Base-by-base conservation (phyloP, 2,329 filamentous ascomycete genomes). In the Paecilomyces formosus region DNA sequence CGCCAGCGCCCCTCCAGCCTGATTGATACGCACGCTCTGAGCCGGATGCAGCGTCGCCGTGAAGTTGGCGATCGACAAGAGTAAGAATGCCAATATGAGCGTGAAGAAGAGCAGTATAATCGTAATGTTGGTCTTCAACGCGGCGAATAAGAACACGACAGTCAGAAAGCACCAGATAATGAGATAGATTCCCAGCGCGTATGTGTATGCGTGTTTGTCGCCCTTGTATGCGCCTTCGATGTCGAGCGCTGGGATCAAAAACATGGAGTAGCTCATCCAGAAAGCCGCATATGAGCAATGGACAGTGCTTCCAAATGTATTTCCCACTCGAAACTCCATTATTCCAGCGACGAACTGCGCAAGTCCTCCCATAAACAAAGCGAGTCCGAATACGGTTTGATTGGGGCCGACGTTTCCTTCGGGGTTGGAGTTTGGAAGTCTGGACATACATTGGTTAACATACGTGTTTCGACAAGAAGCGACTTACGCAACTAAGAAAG, bases 151-250 rank as follows among this genome's bases (percentile, higher is more conserved):
- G 58, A 86, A 78, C 52, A 86, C 60, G 58, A 79, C 71, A 45
- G 82, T 86, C 64, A 86, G 79, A 66, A 85, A 82, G 67, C 81
- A 83, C 83, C 83, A 85, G 31, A 81, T 69, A 68, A 85, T 82
- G 60, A 86, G 71, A 67, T 81, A 86, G 56, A 86, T 78, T 24
- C 82, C 83, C n/a, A 86, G 75, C 0, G 81, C 79, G 60, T 79
- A 74, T 65, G 81, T 83, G 30, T 74, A 75, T 1, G 72, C 74
- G 12, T 68, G 70, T 3, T 63, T 60, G 53, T 70, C 72, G 9
- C 73, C 76, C 1, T 65, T 66, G 58, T 84, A 81, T 1, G 74
- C 74, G 0, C 65, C 67, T 52, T 76, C 73, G 64, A 85, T 83
- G 55, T 80, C 82, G 3, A 84, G 79, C 1, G 79, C 65, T 2